Evolutionary conservation across 306 rosid genomes (phyloP).

Genomic region (Castanopsis chinensis): DNA sequence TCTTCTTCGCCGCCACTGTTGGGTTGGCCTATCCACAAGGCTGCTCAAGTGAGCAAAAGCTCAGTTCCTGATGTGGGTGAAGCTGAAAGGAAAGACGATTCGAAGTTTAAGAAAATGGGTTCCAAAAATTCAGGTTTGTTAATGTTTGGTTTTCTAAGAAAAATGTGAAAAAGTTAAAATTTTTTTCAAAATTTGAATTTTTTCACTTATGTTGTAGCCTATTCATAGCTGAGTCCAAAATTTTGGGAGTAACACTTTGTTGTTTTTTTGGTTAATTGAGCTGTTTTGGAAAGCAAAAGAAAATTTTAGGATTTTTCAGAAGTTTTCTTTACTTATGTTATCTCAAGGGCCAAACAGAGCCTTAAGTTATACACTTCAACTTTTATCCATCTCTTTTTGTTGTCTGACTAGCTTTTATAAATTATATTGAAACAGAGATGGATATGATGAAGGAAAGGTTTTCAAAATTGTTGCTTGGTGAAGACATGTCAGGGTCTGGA

Average conservation of each 20-base stretch:
- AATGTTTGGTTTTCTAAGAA: background rate
- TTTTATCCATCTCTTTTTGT: background rate
- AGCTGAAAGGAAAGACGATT: constrained; percentile 37
- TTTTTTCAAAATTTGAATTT: background rate
- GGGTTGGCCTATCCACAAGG: constrained; percentile 95
- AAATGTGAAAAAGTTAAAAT: background rate
- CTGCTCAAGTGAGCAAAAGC: constrained; percentile 60
- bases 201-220: background rate
- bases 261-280: background rate
- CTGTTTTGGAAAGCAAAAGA: background rate
- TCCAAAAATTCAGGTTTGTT: constrained; percentile 64
- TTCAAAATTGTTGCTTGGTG: constrained; percentile 57
- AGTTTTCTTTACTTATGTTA: background rate
- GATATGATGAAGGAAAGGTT: constrained; percentile 67
- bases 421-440: constrained; percentile 30
- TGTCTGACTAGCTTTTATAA: background rate
- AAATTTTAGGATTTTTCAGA: too few relatives aligned
- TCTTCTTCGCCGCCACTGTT: constrained; percentile 61
- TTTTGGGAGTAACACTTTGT: too few relatives aligned
- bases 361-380: too few relatives aligned
- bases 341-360: background rate
- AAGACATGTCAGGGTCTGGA: constrained; percentile 67
- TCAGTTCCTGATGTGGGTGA: constrained; percentile 33
- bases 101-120: constrained; percentile 34
- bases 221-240: too few relatives aligned